These are phyloP conservation scores for Salvia hispanica DNA, from an alignment of 257 asterid species.

Conservation along the genomic window DNA sequence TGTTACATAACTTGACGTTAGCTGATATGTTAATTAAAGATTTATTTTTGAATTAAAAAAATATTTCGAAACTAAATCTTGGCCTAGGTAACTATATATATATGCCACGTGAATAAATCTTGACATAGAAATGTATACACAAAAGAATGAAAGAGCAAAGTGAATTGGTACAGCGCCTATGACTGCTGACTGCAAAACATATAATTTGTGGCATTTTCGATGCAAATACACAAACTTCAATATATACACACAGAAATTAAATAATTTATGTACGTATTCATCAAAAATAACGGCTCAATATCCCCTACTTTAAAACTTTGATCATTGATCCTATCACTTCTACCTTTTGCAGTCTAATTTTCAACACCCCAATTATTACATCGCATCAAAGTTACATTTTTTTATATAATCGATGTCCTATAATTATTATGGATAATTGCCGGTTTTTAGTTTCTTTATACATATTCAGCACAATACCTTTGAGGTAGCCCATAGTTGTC, in stretches of 20 bases:
- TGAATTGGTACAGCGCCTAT: not conserved
- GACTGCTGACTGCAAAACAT: constrained; percentile 32
- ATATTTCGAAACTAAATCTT: too few relatives aligned
- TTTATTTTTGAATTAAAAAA: too few relatives aligned
- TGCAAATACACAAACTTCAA: constrained; percentile 45
- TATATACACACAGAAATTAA: constrained; percentile 14
- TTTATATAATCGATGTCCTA: not conserved
- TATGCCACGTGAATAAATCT: not conserved
- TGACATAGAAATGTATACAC: not conserved
- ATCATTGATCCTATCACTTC: constrained; percentile 29
- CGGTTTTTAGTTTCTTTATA: too few relatives aligned
- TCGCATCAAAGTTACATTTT: not conserved
- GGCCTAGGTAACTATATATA: not conserved
- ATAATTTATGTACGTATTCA: constrained; percentile 6
- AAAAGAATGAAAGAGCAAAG: not conserved
- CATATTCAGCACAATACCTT: too few relatives aligned
- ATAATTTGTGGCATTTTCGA: constrained; percentile 53
- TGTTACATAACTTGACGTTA: too few relatives aligned
- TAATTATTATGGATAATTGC: too few relatives aligned
- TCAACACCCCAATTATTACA: constrained; percentile 47
- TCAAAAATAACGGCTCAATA: constrained; percentile 54
- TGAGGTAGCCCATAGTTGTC: too few relatives aligned
- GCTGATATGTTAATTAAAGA: too few relatives aligned
- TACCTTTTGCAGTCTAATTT: constrained; percentile 37
- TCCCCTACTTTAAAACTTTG: constrained; percentile 19